Evolutionary conservation across 2,329 filamentous ascomycete species (phyloP).

Genomic region (Botrytis medusae): DNA sequence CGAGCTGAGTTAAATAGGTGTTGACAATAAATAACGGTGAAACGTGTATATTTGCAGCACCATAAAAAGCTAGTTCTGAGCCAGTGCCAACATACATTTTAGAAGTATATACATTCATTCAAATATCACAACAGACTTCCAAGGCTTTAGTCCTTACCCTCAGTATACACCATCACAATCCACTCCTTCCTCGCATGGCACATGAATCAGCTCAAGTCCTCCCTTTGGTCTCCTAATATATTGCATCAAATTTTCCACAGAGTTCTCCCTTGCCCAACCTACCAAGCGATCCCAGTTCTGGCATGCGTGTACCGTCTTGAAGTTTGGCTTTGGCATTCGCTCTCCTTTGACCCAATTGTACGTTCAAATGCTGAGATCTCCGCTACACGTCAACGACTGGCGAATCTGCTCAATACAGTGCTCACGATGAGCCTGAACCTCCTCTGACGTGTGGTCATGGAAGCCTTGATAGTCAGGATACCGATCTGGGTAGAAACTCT

Average conservation of each 20-base stretch:
- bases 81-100: too few relatives aligned
- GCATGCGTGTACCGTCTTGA: neutral
- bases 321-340: conserved; percentile 9
- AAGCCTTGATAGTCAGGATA: conserved; percentile 3
- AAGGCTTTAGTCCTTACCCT: too few relatives aligned
- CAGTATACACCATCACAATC: neutral
- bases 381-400: neutral
- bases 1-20: too few relatives aligned
- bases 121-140: too few relatives aligned
- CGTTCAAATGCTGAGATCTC: neutral
- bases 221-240: neutral
- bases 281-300: neutral
- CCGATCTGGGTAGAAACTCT: conserved; percentile 6
- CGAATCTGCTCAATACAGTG: neutral
- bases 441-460: neutral
- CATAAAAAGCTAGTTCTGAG: too few relatives aligned
- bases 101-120: too few relatives aligned
- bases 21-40: too few relatives aligned
- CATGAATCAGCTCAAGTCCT: neutral
- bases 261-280: neutral
- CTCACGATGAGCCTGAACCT: conserved; percentile 1
- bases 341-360: conserved; percentile 12
- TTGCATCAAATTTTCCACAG: neutral
- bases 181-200: neutral
- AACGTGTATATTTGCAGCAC: too few relatives aligned